A percentile compares a stretch with the other conserved stretches of the same genome.
phyloP scores from a whole-genome alignment of 768 basidiomycete genomes.

The Favolaschia claudopus region DNA sequence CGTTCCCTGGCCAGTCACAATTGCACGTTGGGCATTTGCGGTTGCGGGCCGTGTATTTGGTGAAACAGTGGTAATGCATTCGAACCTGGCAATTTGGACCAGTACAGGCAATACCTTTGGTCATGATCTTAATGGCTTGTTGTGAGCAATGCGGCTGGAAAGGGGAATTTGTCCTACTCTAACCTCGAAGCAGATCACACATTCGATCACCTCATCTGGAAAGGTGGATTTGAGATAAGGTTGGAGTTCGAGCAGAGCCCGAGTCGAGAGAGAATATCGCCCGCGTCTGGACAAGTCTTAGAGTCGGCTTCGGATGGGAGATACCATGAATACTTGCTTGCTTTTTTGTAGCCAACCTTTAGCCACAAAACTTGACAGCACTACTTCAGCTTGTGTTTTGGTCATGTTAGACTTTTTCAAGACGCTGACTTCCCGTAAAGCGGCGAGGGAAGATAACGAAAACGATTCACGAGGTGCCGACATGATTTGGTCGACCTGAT shows the following conservation, averaged over 20 bases:
- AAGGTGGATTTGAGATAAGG: slow-evolving; percentile 79
- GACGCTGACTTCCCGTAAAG: slow-evolving; percentile 70
- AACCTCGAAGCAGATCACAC: slow-evolving; percentile 78
- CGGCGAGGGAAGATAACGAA: slow-evolving; percentile 79
- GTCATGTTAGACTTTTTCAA: slow-evolving; percentile 72
- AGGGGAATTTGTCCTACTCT: slow-evolving; percentile 20
- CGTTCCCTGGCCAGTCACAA: slow-evolving; percentile 66
- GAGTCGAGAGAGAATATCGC: slow-evolving; percentile 78
- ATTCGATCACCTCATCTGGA: slow-evolving; percentile 74
- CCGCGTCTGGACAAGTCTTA: slow-evolving; percentile 52
- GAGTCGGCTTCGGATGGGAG: background rate
- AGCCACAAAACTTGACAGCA: slow-evolving; percentile 84
- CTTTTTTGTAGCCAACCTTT: slow-evolving; percentile 81
- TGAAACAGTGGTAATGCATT: slow-evolving; percentile 73
- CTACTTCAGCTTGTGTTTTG: slow-evolving; percentile 75
- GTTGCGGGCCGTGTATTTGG: slow-evolving; percentile 52
- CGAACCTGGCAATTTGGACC: slow-evolving; percentile 67
- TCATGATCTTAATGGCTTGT: slow-evolving; percentile 58
- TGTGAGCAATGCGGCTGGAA: background rate
- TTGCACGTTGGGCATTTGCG: slow-evolving; percentile 64
- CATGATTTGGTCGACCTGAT: slow-evolving; percentile 88
- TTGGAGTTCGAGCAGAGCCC: slow-evolving; percentile 75
- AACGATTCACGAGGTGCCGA: slow-evolving; percentile 76
- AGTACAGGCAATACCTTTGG: slow-evolving; percentile 70
- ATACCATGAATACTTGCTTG: slow-evolving; percentile 56